Conservation (phyloP, 306 rosid species). For the Prunus davidiana region DNA sequence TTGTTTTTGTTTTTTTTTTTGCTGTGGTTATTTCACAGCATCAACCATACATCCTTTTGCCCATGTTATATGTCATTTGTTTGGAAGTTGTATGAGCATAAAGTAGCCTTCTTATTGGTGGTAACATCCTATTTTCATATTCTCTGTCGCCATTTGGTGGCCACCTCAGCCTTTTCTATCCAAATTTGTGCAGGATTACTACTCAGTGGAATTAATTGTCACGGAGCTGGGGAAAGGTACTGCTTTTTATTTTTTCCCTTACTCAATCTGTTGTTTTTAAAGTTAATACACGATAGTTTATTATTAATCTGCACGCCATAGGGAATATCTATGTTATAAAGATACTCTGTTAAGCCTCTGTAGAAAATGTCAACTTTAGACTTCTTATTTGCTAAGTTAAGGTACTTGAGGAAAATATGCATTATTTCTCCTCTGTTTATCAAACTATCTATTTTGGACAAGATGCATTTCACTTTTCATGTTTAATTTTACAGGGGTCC, state of each 20-base stretch:
- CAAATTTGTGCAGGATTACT: conserved; percentile 59
- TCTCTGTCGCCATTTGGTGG: conserved; percentile 8
- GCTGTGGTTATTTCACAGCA: not conserved
- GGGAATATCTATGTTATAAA: not conserved
- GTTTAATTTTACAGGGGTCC: conserved; percentile 50
- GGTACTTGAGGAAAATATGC: not conserved
- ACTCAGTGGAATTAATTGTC: conserved; percentile 61
- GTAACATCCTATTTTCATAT: not conserved
- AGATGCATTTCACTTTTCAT: conserved; percentile 17
- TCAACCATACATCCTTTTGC: not conserved
- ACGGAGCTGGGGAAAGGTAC: conserved; percentile 88
- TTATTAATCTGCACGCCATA: not conserved
- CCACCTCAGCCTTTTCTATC: conserved; percentile 25
- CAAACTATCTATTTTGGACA: not conserved
- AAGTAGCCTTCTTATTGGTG: not conserved
- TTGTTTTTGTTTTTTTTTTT: no score
- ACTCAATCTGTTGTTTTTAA: not conserved
- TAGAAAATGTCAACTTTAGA: no score
- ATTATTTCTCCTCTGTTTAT: not conserved
- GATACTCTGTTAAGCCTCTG: not conserved
- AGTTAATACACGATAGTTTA: not conserved
- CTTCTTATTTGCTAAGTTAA: not conserved
- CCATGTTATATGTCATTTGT: not conserved
- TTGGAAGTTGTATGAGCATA: not conserved
- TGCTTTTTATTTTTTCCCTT: not conserved